Conservation (phyloP, 805 yeast species). For the Ogataea paradorogensis region DNA sequence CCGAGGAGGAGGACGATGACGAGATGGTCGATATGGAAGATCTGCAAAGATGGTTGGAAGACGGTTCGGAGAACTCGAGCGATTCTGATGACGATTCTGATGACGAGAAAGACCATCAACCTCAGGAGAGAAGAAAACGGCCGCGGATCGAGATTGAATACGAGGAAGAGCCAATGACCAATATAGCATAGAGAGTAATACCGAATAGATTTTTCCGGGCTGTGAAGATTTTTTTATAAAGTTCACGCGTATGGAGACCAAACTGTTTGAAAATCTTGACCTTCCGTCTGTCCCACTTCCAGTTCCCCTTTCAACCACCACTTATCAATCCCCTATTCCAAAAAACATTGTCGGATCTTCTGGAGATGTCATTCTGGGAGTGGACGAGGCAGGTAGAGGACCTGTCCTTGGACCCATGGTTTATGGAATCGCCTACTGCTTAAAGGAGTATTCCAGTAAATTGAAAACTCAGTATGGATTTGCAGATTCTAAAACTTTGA, state of each 20-base stretch:
- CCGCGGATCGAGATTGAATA: conserved; percentile 73
- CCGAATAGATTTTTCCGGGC: conserved; percentile 1
- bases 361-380: conserved; percentile 65
- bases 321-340: conserved; percentile 54
- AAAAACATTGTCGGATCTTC: conserved; percentile 31
- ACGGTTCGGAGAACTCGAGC: conserved; percentile 25
- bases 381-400: conserved; percentile 98
- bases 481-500: conserved; percentile 89
- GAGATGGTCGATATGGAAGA: conserved; percentile 92
- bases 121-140: conserved; percentile 51
- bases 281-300: conserved; percentile 34
- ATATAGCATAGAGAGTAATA: conserved; percentile 20
- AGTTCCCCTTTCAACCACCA: conserved; percentile 39
- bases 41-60: conserved; percentile 75
- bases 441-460: conserved; percentile 46
- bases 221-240: neutral
- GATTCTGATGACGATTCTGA: conserved; percentile 35
- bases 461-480: conserved; percentile 64
- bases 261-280: conserved; percentile 6
- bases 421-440: conserved; percentile 81
- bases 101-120: conserved; percentile 35
- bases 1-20: conserved; percentile 86
- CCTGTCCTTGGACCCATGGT: conserved; percentile 99
- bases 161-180: conserved; percentile 46
- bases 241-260: conserved; percentile 11